Base-by-base conservation (phyloP, 106 monocot species). In the Dioscorea alata region DNA sequence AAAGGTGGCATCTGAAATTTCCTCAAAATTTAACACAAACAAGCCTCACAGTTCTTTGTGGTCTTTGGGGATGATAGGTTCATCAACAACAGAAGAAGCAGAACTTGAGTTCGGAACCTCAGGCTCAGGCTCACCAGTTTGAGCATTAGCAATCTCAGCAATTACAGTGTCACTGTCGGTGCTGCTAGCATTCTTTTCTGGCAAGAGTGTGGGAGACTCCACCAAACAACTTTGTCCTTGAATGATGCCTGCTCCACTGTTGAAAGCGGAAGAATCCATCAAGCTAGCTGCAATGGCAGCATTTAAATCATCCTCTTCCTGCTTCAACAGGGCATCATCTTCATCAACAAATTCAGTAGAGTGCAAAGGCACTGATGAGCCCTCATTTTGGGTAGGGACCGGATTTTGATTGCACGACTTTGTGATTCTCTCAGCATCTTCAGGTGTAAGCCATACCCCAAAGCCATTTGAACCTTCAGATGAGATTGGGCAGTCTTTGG, bases 201-300 rank as follows among this genome's bases (percentile, higher is more conserved):
- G 4, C 6, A 6, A 6, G 10, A 42, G 42, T 42, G 10, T 10
- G 10, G 42, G 42, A 42, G 42, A 42, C 42, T 42, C 50, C 48
- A 67, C 50, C 33, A 60, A 57, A 25, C 23, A 24, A 53, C 64
- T 68, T 12, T 59, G 49, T 22, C 33, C 64, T n/a, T 20, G 58
- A 33, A 13, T 15, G 9, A 4, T 49, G 22, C 48, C 21, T 14
- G 61, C 23, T 25, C 51, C 54, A 16, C 33, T 18, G 33, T 50
- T 19, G 31, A 70, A 50, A 23, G 21, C 49, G 32, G 75, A 62
- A 20, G 75, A 61, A 54, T 89, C 92, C 88, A 92, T 71, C 63
- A 97, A 77, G 74, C 97, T 97, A 19, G 97, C 97, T 33, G 80
- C 74, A 57, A 97, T 92, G 8, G 97, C 97, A 35, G 92, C 97